phyloP scores from a whole-genome alignment of 805 yeast species.

The Sugiyamaella valdiviana region DNA sequence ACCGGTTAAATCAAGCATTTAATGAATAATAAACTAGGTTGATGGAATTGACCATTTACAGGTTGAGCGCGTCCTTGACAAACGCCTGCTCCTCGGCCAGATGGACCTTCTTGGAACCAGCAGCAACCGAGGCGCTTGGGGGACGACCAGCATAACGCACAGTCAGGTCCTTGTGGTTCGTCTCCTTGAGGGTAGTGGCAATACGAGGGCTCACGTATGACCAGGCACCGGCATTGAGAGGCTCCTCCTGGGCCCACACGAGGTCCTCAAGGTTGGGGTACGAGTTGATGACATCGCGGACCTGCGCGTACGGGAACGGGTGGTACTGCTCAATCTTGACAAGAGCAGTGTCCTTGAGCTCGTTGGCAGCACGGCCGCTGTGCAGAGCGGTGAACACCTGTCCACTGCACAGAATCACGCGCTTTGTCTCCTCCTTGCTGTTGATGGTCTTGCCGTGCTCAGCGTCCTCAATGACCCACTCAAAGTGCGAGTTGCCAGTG shows the following conservation, averaged over 20 bases:
- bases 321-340: constrained; percentile 89
- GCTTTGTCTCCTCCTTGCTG: constrained; percentile 76
- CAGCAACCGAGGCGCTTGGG: constrained; percentile 97
- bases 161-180: constrained; percentile 54
- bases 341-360: constrained; percentile 79
- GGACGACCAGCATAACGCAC: constrained; percentile 94
- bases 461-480: constrained; percentile 91
- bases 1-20: not conserved
- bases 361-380: constrained; percentile 76
- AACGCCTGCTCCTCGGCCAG: constrained; percentile 81
- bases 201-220: constrained; percentile 77
- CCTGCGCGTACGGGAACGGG: constrained; percentile 97
- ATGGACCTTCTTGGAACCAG: constrained; percentile 90
- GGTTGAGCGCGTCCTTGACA: constrained; percentile 64
- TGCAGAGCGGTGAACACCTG: constrained; percentile 91
- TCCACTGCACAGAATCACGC: constrained; percentile 78
- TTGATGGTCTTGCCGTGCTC: constrained; percentile 76
- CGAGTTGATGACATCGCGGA: constrained; percentile 72
- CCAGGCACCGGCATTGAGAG: constrained; percentile 94
- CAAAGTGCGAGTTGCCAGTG: constrained; percentile 86
- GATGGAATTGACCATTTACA: constrained; percentile 9
- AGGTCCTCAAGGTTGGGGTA: constrained; percentile 82
- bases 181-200: constrained; percentile 65
- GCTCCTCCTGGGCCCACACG: constrained; percentile 98
- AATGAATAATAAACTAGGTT: not conserved